Conservation (phyloP, 2,329 filamentous ascomycete genomes). For the Podosphaera leucotricha region DNA sequence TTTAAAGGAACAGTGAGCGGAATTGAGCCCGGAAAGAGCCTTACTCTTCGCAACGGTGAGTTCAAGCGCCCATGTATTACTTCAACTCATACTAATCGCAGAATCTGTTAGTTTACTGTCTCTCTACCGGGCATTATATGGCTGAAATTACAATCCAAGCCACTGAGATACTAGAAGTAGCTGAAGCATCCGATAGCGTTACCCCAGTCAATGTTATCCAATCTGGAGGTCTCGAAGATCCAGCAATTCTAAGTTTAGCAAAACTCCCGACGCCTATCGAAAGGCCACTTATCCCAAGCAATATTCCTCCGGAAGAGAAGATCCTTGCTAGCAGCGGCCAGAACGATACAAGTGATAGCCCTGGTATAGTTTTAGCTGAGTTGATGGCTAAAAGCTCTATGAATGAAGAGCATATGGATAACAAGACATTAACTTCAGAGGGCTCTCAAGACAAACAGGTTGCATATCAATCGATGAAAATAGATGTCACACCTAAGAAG, state of each 20-base stretch:
- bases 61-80: background rate
- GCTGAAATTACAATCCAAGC: constrained; percentile 15
- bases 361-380: constrained; percentile 20
- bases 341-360: constrained; percentile 10
- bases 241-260: constrained; percentile 16
- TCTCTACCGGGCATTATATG: constrained; percentile 13
- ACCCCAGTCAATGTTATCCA: constrained; percentile 3
- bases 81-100: background rate
- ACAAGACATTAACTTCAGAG: constrained; percentile 5
- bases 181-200: constrained; percentile 14
- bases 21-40: constrained; percentile 15
- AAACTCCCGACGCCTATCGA: constrained; percentile 15
- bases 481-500: constrained; percentile 4
- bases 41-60: constrained; percentile 16
- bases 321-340: constrained; percentile 8
- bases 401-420: constrained; percentile 9
- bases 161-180: constrained; percentile 13
- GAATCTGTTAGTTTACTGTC: constrained; percentile 11
- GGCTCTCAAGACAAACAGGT: constrained; percentile 5
- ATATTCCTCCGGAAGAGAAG: constrained; percentile 12
- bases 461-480: constrained; percentile 5
- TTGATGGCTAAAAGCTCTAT: constrained; percentile 21
- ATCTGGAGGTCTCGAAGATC: constrained; percentile 13
- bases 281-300: constrained; percentile 7
- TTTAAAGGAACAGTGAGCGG: constrained; percentile 14